Evolutionary conservation across 257 asterid genomes (phyloP), one percentile per base, ranked within the genome.

Genomic region (Euphrasia confusa): DNA sequence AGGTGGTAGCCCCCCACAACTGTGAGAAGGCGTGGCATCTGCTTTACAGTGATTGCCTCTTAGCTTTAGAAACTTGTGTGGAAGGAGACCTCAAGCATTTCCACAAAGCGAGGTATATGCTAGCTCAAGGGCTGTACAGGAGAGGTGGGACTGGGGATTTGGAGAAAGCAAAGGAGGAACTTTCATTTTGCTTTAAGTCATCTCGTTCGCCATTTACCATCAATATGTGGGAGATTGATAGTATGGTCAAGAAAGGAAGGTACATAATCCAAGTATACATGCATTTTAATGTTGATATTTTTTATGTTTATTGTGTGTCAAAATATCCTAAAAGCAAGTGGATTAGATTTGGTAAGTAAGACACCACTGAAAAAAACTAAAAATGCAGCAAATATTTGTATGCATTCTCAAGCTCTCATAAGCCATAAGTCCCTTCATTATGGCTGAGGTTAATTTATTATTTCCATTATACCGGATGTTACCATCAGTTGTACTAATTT

Each of bases 181-280:
- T 92, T 66, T 89, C 99, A 27, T 92, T 92, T 79, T 92, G 99
- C 83, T 92, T 92, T 68, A 92, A 83, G 83, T 89, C 99, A 17
- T 69, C 88, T 33, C 97, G 99, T 62, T 89, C 99, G 56, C 75
- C 95, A 49, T 92, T 92, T 78, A 89, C 97, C 53, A 73, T 92
- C 74, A 89, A 92, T 76, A 92, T 92, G 99, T 92, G 99, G 99
- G 99, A 92, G 85, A 92, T 92, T 75, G 96, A 92, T 79, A 86
- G 99, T 80, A 89, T 60, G 54, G 96, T 89, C 68, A 92, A 89
- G 81, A 89, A 84, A 75, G 99, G 96, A 82, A 89, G 96, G 99
- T 87, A 78, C 7, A 42, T 11, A 61, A 32, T 39, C 52, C 54
- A 63, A 37, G 7, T 58, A 54, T 58, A 59, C 33, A 30, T 61